Percentiles rank a stretch among this genome's conserved stretches.
These are phyloP conservation scores for Pelomyxa schiedti DNA, from an alignment of 78 protist genomes.

Conservation along the genomic window DNA sequence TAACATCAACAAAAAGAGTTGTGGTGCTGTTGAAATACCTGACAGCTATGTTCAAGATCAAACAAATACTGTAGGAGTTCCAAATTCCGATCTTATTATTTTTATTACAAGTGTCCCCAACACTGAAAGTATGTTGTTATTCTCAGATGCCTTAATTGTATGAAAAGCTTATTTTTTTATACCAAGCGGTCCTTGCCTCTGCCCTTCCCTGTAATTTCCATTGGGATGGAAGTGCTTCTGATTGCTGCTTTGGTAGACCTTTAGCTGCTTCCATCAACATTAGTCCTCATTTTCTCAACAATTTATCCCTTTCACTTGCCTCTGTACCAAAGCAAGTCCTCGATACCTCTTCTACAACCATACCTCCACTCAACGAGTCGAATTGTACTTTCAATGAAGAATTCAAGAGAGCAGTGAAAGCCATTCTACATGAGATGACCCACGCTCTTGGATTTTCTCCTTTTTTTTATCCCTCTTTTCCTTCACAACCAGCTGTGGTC, in stretches of 20 bases:
- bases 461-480: background rate
- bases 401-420: background rate
- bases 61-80: background rate
- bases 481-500: background rate
- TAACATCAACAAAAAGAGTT: no score
- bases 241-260: background rate
- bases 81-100: background rate
- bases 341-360: no score
- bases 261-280: background rate
- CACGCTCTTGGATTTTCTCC: background rate
- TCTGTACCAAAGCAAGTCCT: no score
- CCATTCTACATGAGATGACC: background rate
- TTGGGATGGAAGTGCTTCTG: background rate
- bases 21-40: no score
- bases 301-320: no score
- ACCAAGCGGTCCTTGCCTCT: background rate
- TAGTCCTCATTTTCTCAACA: background rate
- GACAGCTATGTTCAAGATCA: background rate
- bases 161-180: background rate
- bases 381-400: no score
- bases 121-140: no score
- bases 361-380: no score
- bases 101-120: background rate
- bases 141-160: no score
- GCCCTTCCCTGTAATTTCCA: background rate